Evolutionary conservation across 139 green algal genomes (phyloP).

Genomic region (Nannochloris sp.): DNA sequence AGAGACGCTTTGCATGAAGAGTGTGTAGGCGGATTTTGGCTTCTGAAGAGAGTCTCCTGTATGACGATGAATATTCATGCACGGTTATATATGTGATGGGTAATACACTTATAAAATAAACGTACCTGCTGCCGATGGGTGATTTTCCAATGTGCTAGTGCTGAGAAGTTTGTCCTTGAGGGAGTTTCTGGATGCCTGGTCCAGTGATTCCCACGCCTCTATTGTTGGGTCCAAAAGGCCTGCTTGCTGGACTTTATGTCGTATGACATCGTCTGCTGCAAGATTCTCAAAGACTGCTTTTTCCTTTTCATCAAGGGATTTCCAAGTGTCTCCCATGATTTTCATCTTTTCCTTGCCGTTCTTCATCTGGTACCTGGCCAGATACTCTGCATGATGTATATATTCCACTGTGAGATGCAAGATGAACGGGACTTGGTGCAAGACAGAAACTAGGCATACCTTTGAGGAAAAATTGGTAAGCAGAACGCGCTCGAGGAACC

Average conservation of each 20-base stretch:
- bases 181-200: background rate
- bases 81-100: too few relatives aligned
- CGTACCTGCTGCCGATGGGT: too few relatives aligned
- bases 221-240: background rate
- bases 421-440: too few relatives aligned
- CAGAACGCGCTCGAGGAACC: background rate
- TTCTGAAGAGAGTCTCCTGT: background rate
- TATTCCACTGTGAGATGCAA: background rate
- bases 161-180: too few relatives aligned
- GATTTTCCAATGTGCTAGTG: too few relatives aligned
- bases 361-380: slow-evolving; percentile 1
- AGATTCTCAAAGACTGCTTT: background rate
- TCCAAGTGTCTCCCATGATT: background rate
- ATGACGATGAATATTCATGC: too few relatives aligned
- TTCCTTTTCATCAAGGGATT: background rate
- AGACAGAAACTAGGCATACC: background rate
- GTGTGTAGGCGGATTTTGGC: slow-evolving; percentile 17
- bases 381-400: slow-evolving; percentile 4
- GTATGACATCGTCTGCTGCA: background rate
- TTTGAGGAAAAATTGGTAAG: slow-evolving; percentile 9
- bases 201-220: background rate
- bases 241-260: background rate
- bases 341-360: slow-evolving; percentile 4
- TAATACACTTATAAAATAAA: too few relatives aligned
- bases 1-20: slow-evolving; percentile 13